Evolutionary conservation across 176 grass and related monocot species (phyloP).

Genomic region (Juncus effusus): DNA sequence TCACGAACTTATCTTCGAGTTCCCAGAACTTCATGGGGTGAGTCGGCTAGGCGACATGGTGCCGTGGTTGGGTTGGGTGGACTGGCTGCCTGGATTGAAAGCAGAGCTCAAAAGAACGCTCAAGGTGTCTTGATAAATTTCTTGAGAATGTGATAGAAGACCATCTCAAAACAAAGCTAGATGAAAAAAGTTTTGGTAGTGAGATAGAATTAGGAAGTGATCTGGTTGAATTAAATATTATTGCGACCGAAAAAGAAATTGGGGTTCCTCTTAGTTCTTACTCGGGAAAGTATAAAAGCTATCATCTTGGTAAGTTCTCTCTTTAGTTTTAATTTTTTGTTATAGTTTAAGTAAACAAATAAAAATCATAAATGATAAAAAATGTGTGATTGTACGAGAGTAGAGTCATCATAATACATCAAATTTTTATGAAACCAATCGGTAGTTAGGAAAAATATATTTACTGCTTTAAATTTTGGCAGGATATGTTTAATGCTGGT

Average conservation of each 20-base stretch:
- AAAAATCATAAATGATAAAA: no score
- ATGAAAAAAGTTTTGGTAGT: neutral
- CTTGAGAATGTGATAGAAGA: slow-evolving; percentile 29
- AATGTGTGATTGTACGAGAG: no score
- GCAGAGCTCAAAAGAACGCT: slow-evolving; percentile 2
- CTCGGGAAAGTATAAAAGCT: neutral
- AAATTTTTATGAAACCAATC: neutral
- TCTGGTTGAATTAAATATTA: neutral
- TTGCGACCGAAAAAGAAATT: neutral
- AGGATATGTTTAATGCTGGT: slow-evolving; percentile 36
- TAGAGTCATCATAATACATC: no score
- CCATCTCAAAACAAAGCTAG: slow-evolving; percentile 12
- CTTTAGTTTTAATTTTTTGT: neutral
- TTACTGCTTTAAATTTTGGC: neutral
- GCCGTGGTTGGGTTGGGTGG: slow-evolving; percentile 20
- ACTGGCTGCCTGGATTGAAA: neutral
- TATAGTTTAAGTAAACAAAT: neutral
- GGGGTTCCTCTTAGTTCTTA: neutral
- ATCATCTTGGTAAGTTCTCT: neutral
- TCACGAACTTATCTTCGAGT: neutral
- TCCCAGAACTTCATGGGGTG: neutral
- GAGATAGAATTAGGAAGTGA: neutral
- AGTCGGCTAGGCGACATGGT: neutral
- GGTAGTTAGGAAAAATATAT: neutral
- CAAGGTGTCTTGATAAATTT: slow-evolving; percentile 35